Evolutionary conservation across 495 filamentous ascomycete genomes (phyloP).

Genomic region (Astrothelium subdiscretum): DNA sequence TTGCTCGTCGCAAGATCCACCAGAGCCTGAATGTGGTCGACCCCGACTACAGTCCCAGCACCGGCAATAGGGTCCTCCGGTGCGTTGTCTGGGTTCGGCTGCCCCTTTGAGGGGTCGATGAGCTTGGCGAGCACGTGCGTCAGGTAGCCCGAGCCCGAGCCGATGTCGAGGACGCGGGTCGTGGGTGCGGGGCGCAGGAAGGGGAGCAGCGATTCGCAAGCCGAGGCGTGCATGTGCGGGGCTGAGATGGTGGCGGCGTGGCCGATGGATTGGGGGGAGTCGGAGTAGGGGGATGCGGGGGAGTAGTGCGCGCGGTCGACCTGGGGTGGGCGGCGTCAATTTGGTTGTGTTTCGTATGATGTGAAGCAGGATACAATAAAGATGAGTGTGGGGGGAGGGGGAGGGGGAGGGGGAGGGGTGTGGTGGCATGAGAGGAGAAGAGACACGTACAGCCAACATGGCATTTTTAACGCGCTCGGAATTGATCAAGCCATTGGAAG

Average conservation of each 20-base stretch:
- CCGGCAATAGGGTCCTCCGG: background rate
- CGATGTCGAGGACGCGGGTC: conserved; percentile 69
- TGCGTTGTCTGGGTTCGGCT: background rate
- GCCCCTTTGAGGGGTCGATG: conserved; percentile 34
- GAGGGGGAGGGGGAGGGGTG: no score
- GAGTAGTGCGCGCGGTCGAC: conserved; percentile 87
- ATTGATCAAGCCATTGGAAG: conserved; percentile 57
- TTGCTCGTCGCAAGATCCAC: conserved; percentile 62
- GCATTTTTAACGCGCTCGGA: conserved; percentile 59
- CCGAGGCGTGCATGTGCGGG: conserved; percentile 89
- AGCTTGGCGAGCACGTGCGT: conserved; percentile 83
- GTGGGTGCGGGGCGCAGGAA: conserved; percentile 35
- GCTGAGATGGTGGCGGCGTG: conserved; percentile 83
- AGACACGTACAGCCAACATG: conserved; percentile 55
- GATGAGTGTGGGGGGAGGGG: conserved; percentile 4
- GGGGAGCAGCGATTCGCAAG: conserved; percentile 41
- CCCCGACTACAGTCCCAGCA: conserved; percentile 58
- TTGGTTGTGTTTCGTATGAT: background rate
- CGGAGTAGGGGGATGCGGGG: conserved; percentile 58
- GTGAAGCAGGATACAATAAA: background rate
- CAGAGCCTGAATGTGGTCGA: conserved; percentile 79
- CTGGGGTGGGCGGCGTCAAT: conserved; percentile 37
- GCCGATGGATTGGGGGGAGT: conserved; percentile 85
- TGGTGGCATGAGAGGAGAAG: no score
- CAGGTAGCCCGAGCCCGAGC: conserved; percentile 82